Percentiles rank a stretch among this genome's conserved stretches.
Evolutionary conservation across 2,329 filamentous ascomycete species (phyloP).

Genomic region (Phaeosphaeriaceae sp.): DNA sequence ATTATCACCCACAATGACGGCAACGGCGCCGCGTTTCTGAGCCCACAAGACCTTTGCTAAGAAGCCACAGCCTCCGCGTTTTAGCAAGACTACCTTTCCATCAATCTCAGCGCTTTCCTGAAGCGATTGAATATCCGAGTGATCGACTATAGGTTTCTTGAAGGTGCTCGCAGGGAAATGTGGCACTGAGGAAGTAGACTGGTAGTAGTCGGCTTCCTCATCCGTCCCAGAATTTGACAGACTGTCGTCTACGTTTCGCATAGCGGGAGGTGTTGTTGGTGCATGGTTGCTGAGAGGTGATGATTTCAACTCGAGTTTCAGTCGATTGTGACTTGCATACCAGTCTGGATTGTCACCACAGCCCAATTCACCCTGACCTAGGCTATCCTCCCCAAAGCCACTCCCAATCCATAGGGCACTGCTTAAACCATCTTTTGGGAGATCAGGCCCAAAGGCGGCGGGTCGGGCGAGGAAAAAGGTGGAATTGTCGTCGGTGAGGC

Average conservation of each 20-base stretch:
- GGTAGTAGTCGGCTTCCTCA: slow-evolving; percentile 85
- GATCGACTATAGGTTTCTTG: slow-evolving; percentile 50
- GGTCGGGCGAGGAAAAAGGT: slow-evolving; percentile 94
- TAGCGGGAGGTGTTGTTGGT: not conserved
- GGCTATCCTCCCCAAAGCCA: slow-evolving; percentile 80
- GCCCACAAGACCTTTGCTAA: slow-evolving; percentile 98
- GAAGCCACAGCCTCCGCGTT: slow-evolving; percentile 93
- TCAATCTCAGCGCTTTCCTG: slow-evolving; percentile 92
- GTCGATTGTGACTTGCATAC: slow-evolving; percentile 60
- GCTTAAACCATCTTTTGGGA: slow-evolving; percentile 78
- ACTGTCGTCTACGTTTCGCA: no score
- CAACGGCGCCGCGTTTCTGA: slow-evolving; percentile 85
- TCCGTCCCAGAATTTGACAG: slow-evolving; percentile 32
- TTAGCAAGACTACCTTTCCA: slow-evolving; percentile 90
- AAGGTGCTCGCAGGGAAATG: slow-evolving; percentile 40
- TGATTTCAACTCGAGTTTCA: slow-evolving; percentile 10
- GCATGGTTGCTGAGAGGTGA: no score
- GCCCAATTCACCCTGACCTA: slow-evolving; percentile 79
- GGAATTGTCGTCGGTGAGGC: slow-evolving; percentile 95
- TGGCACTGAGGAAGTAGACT: slow-evolving; percentile 54
- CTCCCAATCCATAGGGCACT: slow-evolving; percentile 93
- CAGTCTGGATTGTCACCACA: slow-evolving; percentile 95
- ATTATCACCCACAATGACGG: slow-evolving; percentile 93
- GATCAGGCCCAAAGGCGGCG: slow-evolving; percentile 85
- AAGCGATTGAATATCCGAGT: slow-evolving; percentile 89